These are phyloP conservation scores for Eutypa lata DNA, from an alignment of 2,329 filamentous ascomycete genomes.

Conservation along the genomic window DNA sequence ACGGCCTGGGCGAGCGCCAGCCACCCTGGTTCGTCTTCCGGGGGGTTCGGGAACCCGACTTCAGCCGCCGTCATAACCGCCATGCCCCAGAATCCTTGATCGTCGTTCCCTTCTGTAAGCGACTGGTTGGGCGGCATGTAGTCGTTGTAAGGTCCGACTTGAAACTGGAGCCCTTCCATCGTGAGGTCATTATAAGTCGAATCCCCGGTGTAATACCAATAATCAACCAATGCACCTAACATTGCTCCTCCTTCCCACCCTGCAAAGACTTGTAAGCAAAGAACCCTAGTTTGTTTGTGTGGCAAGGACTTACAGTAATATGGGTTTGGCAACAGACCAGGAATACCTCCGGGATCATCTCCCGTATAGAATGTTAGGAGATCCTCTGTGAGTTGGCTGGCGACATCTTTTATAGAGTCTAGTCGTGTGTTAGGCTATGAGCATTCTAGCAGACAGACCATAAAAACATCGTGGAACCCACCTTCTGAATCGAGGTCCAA, in stretches of 20 bases:
- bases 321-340: constrained; percentile 49
- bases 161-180: constrained; percentile 66
- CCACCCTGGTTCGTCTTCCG: constrained; percentile 58
- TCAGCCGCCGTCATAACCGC: constrained; percentile 70
- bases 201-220: constrained; percentile 82
- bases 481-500: background rate
- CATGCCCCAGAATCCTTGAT: constrained; percentile 73
- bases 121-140: constrained; percentile 77
- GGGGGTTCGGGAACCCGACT: constrained; percentile 62
- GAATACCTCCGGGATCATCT: constrained; percentile 46
- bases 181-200: constrained; percentile 66
- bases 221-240: constrained; percentile 70
- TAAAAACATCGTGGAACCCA: background rate
- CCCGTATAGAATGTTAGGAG: constrained; percentile 48
- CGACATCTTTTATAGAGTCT: constrained; percentile 49
- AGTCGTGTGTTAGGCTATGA: background rate
- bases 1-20: constrained; percentile 72
- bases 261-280: constrained; percentile 22
- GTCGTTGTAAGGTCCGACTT: constrained; percentile 69
- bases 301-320: constrained; percentile 50
- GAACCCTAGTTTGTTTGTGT: background rate
- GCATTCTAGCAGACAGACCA: background rate
- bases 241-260: constrained; percentile 76
- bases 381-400: constrained; percentile 50
- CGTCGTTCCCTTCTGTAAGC: constrained; percentile 67